Percentiles rank a stretch among this genome's conserved stretches.
phyloP scores from a whole-genome alignment of 192 early-diverging fungal species.

The Coemansia sp. region DNA sequence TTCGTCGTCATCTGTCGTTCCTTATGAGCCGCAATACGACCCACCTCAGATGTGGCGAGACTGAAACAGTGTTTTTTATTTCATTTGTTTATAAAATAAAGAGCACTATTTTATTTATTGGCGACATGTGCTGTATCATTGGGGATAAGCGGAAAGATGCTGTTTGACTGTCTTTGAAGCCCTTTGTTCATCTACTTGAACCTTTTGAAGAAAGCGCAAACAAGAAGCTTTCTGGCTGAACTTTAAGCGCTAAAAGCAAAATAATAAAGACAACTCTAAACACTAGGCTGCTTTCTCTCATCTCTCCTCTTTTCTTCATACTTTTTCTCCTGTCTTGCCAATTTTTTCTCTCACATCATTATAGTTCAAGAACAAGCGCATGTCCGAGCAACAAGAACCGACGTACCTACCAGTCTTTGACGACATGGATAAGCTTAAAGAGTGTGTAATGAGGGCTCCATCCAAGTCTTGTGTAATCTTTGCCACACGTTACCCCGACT shows the following conservation, averaged over 20 bases:
- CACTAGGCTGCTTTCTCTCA: neutral
- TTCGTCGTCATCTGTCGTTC: neutral
- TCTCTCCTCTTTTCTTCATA: neutral
- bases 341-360: neutral
- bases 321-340: neutral
- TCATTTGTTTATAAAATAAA: neutral
- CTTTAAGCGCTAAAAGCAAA: neutral
- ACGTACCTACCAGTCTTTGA: neutral
- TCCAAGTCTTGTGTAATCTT: no score
- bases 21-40: neutral
- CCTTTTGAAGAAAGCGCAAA: no score
- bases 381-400: neutral
- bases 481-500: no score
- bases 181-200: no score
- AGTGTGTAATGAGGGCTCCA: no score
- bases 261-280: neutral
- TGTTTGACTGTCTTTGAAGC: no score
- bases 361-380: neutral
- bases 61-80: neutral
- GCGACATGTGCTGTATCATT: no score
- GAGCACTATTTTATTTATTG: neutral
- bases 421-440: neutral
- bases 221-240: neutral
- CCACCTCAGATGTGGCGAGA: neutral
- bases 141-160: neutral